These are phyloP conservation scores for Lactifluus rugatus DNA, from an alignment of 768 basidiomycete species.

Conservation along the genomic window DNA sequence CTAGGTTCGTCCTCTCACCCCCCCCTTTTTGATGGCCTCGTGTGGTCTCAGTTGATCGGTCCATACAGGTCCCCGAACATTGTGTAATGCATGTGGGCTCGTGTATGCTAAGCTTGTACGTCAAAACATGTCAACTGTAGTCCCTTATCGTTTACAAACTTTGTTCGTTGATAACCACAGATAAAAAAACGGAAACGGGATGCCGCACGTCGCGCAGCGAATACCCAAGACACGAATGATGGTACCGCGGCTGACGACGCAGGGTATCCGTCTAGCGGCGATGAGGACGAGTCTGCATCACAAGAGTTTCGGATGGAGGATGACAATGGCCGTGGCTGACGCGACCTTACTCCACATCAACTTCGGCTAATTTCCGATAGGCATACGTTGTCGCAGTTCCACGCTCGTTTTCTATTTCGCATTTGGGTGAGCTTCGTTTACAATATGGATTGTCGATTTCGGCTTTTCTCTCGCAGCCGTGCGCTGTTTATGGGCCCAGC, in stretches of 20 bases:
- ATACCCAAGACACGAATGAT: conserved; percentile 5
- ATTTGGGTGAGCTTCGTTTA: conserved; percentile 23
- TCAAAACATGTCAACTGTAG: conserved; percentile 11
- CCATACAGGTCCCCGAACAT: conserved; percentile 57
- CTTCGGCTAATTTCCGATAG: conserved; percentile 5
- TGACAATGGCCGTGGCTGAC: conserved; percentile 14
- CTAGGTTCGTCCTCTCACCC: conserved; percentile 42
- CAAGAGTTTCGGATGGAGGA: conserved; percentile 20
- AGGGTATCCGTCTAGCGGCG: conserved; percentile 17
- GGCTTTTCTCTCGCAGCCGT: conserved; percentile 4
- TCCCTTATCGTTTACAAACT: conserved; percentile 5
- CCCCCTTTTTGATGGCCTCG: not conserved
- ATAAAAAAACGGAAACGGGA: conserved; percentile 21
- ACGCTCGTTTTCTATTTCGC: conserved; percentile 20
- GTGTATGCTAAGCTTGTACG: conserved; percentile 77
- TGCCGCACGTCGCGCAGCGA: conserved; percentile 14
- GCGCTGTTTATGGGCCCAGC: conserved; percentile 17
- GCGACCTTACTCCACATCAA: conserved; percentile 2
- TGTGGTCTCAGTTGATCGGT: conserved; percentile 18
- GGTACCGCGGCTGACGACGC: conserved; percentile 9
- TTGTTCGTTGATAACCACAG: conserved; percentile 11
- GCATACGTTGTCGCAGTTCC: conserved; percentile 10
- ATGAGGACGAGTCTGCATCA: conserved; percentile 21
- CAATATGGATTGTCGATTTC: conserved; percentile 18
- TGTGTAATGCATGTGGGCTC: conserved; percentile 80